Conservation (phyloP, 495 filamentous ascomycete genomes). For the Lasiosphaeriaceae sp. region DNA sequence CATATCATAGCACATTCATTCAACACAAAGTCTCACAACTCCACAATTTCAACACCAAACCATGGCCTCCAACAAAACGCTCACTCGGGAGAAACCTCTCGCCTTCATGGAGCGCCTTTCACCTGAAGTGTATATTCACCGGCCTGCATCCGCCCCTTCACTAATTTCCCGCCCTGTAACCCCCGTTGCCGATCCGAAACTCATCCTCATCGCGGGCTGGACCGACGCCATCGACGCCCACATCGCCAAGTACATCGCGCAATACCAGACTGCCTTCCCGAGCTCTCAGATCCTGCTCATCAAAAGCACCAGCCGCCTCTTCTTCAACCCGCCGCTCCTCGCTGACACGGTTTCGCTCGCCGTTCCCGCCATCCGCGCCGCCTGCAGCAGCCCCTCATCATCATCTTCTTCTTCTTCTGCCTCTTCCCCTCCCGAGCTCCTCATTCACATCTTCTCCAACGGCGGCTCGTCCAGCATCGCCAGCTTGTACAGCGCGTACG, state of each 20-base stretch:
- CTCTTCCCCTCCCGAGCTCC: conserved; percentile 17
- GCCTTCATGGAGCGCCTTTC: too few relatives aligned
- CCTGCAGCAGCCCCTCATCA: background rate
- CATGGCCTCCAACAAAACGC: too few relatives aligned
- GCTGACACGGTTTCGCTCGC: too few relatives aligned
- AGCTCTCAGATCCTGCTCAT: conserved; percentile 30
- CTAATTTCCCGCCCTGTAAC: too few relatives aligned
- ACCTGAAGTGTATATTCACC: too few relatives aligned
- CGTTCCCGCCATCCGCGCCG: too few relatives aligned
- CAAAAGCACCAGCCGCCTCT: conserved; percentile 16
- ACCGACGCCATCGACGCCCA: conserved; percentile 39
- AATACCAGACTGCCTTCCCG: conserved; percentile 33
- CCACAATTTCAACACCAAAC: too few relatives aligned
- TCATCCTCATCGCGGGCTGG: conserved; percentile 35
- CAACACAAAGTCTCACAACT: too few relatives aligned
- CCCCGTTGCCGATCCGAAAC: conserved; percentile 8
- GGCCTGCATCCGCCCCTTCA: too few relatives aligned
- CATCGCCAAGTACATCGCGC: conserved; percentile 37
- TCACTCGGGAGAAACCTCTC: too few relatives aligned
- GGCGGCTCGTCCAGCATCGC: conserved; percentile 31
- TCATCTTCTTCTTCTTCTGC: too few relatives aligned
- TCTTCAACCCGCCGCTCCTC: background rate
- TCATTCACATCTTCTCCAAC: conserved; percentile 38
- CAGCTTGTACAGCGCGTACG: conserved; percentile 20
- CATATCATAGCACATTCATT: too few relatives aligned